Conservation (phyloP, 345 rosid genomes). For the Eutrema yunnanense region DNA sequence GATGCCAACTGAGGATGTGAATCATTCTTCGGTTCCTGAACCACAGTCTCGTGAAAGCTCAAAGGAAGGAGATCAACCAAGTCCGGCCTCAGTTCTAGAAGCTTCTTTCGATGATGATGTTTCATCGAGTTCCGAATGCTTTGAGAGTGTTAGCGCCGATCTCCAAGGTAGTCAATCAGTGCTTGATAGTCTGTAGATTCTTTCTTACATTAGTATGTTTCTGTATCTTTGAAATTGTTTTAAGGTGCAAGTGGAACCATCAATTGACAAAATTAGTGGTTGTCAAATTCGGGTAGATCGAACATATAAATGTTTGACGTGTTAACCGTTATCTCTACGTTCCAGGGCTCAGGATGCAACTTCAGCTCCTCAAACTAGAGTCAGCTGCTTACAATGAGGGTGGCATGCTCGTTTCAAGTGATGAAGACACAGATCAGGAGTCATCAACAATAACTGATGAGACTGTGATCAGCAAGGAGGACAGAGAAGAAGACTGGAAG, state of each 20-base stretch:
- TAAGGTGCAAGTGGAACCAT: background rate
- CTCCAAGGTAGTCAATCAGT: conserved; percentile 56
- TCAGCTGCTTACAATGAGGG: conserved; percentile 68
- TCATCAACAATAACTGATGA: conserved; percentile 31
- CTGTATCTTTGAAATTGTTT: background rate
- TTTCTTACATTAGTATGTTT: background rate
- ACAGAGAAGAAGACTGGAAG: conserved; percentile 41
- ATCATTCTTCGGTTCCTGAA: conserved; percentile 40
- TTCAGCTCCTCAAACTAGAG: conserved; percentile 76
- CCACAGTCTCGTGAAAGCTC: conserved; percentile 46
- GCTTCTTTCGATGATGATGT: conserved; percentile 69
- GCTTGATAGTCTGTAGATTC: background rate
- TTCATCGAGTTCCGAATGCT: conserved; percentile 86
- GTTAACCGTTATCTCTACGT: background rate
- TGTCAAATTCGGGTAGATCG: background rate
- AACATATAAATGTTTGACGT: background rate
- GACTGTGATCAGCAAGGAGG: conserved; percentile 15
- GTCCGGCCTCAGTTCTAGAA: conserved; percentile 92
- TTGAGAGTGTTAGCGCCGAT: conserved; percentile 88
- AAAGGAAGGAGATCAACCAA: conserved; percentile 90
- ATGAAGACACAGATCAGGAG: conserved; percentile 49
- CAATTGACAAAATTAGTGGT: background rate
- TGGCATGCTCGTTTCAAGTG: conserved; percentile 54
- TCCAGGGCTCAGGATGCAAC: conserved; percentile 90
- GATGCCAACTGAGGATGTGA: conserved; percentile 30